phyloP scores from a whole-genome alignment of 441 rosid genomes.

The Erodium texanum region DNA sequence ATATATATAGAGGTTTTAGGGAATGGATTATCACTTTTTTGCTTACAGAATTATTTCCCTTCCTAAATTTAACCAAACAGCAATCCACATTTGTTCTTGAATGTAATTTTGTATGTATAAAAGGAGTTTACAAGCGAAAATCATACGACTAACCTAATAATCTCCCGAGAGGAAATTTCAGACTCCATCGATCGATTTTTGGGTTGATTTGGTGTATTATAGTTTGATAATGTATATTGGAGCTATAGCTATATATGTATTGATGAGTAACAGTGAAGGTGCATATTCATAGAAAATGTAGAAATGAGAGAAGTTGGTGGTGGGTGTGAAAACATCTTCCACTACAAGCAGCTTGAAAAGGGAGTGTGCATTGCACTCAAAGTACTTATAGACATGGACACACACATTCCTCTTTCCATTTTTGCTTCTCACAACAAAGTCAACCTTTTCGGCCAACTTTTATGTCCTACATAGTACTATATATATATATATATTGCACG shows the following conservation, averaged over 20 bases:
- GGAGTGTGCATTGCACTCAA: slow-evolving; percentile 81
- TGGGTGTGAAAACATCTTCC: slow-evolving; percentile 24
- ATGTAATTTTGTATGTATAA: no score
- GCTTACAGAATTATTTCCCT: no score
- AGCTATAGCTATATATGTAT: background rate
- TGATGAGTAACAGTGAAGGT: background rate
- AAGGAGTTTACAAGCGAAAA: no score
- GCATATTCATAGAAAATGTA: background rate
- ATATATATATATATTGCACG: no score
- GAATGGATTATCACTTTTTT: no score
- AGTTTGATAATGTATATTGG: background rate
- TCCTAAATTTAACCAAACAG: no score
- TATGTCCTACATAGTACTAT: slow-evolving; percentile 23
- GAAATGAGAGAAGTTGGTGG: background rate
- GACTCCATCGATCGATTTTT: no score
- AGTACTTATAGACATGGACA: slow-evolving; percentile 28
- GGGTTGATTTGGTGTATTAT: background rate
- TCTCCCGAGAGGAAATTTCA: no score
- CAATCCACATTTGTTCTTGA: no score
- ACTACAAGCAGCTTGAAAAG: slow-evolving; percentile 16
- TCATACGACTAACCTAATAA: no score
- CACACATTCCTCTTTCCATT: slow-evolving; percentile 22
- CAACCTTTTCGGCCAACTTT: slow-evolving; percentile 71
- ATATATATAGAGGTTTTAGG: no score
- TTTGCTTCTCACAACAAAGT: slow-evolving; percentile 44